A percentile compares a stretch with the other conserved stretches of the same genome.
Conservation (phyloP, 2,329 filamentous ascomycete species). For the Trichoderma endophyticum region DNA sequence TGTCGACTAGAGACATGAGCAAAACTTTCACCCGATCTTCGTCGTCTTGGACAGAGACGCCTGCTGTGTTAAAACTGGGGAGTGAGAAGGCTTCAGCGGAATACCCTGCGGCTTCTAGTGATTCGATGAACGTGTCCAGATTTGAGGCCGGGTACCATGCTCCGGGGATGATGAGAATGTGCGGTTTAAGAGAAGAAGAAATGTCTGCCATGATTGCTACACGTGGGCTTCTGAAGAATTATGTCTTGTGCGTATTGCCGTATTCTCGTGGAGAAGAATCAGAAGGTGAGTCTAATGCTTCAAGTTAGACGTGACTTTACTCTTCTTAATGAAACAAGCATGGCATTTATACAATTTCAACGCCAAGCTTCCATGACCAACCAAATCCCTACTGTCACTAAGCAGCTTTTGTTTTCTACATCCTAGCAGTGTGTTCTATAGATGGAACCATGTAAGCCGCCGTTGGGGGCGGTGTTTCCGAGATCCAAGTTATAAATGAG, state of each 20-base stretch:
- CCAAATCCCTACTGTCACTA: not conserved
- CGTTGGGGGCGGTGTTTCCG: not conserved
- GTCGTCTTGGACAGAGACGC: not conserved
- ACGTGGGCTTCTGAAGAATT: not conserved
- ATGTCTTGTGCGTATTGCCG: fast-evolving
- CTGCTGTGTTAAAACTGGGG: not conserved
- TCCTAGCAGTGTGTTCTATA: not conserved
- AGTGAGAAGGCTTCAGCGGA: not conserved
- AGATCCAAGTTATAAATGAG: not conserved
- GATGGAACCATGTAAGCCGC: not conserved
- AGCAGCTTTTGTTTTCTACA: not conserved
- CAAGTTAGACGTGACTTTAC: not conserved
- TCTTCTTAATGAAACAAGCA: not conserved
- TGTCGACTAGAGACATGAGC: not conserved
- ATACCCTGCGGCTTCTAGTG: not conserved
- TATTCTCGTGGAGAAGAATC: not conserved
- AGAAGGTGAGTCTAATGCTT: not conserved
- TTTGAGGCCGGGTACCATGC: not conserved
- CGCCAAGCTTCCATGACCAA: not conserved
- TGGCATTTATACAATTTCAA: not conserved
- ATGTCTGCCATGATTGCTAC: not conserved
- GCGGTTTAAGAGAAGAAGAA: not conserved
- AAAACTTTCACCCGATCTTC: not conserved
- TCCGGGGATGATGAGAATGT: not conserved
- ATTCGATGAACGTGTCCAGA: not conserved